Evolutionary conservation across 1,139 yeast species (phyloP), one percentile per base, ranked within the genome.

Genomic region (Geotrichum fermentans): DNA sequence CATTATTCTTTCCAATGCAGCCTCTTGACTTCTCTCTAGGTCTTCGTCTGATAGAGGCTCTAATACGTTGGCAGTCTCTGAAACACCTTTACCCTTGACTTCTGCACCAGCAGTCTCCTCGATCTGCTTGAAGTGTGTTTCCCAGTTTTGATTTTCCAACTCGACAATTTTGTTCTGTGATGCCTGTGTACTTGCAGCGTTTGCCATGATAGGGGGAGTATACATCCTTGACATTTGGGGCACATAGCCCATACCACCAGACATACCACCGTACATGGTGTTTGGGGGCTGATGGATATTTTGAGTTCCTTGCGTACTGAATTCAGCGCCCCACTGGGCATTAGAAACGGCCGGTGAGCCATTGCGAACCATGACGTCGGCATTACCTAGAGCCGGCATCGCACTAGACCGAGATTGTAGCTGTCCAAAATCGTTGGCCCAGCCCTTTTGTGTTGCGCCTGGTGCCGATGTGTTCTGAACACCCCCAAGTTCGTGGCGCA

Each of bases 91-190:
- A 52, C 57, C 51, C 55, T 52, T 59, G 61, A 48, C 56, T 56
- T 40, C 60, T 56, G 62, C 67, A 13, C 62, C 65, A 3, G 65
- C 58, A 10, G 66, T 67, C 28, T 75, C 77, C 65, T 89, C 97
- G 45, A 88, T 74, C 60, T 82, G 83, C 59, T 79, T 77, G 68
- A 90, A 90, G 58, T 84, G 89, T 60, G 84, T 82, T 61, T 89
- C 97, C 97, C 97, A 90, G 52, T 72, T 64, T 37, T 66, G 62
- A 53, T 68, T 58, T 52, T 66, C 70, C 36, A 69, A 62, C 56
- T 69, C 70, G n/a, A 66, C 66, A 8, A 70, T 52, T 49, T 61
- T 55, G 5, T 36, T 14, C 24, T 28, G 40, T 10, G 21, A 39
- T 2, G 41, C n/a, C 1, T 17, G 3, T 10, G 43, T 16, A 16